These are phyloP conservation scores for Globisporangium iwayamae DNA, from an alignment of 352 stramenopile genomes.

Conservation along the genomic window DNA sequence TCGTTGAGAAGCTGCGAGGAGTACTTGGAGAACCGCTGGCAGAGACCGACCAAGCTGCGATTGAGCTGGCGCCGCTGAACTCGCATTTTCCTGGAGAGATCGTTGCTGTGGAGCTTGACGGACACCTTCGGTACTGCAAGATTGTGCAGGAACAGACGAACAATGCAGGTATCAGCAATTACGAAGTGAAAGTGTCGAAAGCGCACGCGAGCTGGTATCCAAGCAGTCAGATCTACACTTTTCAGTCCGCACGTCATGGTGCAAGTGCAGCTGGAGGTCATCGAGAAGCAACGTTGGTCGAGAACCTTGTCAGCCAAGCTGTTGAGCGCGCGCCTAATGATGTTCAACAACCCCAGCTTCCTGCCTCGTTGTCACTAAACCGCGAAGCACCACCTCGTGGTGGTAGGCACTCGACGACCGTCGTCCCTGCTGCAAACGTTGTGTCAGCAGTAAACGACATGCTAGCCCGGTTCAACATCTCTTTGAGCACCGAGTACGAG, in stretches of 20 bases:
- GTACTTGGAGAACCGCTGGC: constrained; percentile 47
- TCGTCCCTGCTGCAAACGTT: constrained; percentile 41
- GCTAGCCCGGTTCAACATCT: constrained; percentile 65
- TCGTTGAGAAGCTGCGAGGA: constrained; percentile 67
- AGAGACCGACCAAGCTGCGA: constrained; percentile 34
- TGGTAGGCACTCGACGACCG: not conserved
- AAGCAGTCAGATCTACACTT: constrained; percentile 70
- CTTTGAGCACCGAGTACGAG: constrained; percentile 59
- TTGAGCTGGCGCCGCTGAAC: constrained; percentile 62
- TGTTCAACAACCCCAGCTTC: constrained; percentile 8
- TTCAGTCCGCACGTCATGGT: constrained; percentile 45
- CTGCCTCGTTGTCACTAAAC: constrained; percentile 11
- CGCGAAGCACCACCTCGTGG: not conserved
- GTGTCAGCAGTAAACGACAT: constrained; percentile 79
- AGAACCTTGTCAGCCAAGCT: not conserved
- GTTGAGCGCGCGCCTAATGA: not conserved
- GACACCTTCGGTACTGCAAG: constrained; percentile 57
- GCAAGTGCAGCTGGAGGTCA: not conserved
- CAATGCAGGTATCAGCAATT: constrained; percentile 39
- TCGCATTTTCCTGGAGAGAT: constrained; percentile 70
- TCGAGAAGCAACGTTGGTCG: not conserved
- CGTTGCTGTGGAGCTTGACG: constrained; percentile 50
- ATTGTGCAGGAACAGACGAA: constrained; percentile 41
- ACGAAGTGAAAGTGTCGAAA: constrained; percentile 60
- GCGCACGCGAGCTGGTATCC: constrained; percentile 32